Conservation (phyloP, 768 basidiomycete species). For the Boletales sp. region DNA sequence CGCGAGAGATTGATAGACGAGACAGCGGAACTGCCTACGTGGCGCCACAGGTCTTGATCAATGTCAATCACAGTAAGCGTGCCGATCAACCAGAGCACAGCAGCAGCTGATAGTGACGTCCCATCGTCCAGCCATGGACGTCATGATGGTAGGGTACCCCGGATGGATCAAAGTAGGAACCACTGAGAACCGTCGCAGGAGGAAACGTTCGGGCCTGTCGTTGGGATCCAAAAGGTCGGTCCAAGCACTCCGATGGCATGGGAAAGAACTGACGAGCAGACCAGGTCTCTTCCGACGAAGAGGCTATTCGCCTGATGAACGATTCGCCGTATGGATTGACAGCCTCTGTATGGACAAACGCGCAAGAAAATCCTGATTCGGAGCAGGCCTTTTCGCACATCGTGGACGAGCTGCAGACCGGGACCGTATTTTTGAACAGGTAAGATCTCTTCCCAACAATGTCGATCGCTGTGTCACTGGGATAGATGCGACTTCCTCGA, state of each 20-base stretch:
- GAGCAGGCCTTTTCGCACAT: slow-evolving; percentile 58
- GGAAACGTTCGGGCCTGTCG: slow-evolving; percentile 90
- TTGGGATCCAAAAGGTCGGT: slow-evolving; percentile 87
- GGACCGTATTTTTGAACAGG: slow-evolving; percentile 93
- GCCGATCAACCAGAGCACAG: neutral
- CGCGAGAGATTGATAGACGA: neutral
- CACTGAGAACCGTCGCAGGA: slow-evolving; percentile 40
- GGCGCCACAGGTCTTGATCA: slow-evolving; percentile 84
- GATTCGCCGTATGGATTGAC: slow-evolving; percentile 95
- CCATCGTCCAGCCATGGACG: slow-evolving; percentile 66
- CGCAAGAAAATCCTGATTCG: slow-evolving; percentile 53
- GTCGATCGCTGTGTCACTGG: neutral
- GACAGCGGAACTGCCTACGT: slow-evolving; percentile 79
- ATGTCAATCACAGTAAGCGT: slow-evolving; percentile 82
- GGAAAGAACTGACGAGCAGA: neutral
- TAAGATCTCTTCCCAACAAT: slow-evolving; percentile 19
- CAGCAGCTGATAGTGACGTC: slow-evolving; percentile 2
- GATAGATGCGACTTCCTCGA: slow-evolving; percentile 83
- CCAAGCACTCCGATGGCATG: neutral
- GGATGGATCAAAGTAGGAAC: neutral
- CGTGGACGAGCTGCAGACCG: slow-evolving; percentile 74
- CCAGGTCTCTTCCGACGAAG: slow-evolving; percentile 79
- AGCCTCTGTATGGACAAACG: slow-evolving; percentile 91
- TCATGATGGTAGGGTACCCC: slow-evolving; percentile 68
- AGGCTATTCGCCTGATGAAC: slow-evolving; percentile 91